Conservation (phyloP, 2,329 filamentous ascomycete genomes). For the Lecanicillium sp. region DNA sequence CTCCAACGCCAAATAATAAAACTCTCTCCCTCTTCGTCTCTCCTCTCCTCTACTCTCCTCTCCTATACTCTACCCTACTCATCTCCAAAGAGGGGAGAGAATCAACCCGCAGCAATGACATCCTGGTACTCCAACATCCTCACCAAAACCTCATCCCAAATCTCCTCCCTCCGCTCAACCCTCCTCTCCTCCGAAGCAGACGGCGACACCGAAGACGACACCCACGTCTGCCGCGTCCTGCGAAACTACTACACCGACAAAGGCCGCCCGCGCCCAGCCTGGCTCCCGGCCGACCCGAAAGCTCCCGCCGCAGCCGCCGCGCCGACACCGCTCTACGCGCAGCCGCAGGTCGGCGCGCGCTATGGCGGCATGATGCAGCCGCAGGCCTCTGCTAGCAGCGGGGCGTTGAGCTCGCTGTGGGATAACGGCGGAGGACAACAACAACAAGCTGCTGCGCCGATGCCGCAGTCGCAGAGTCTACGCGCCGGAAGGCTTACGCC, state of each 20-base stretch:
- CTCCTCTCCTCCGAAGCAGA: constrained; percentile 59
- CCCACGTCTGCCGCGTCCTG: constrained; percentile 87
- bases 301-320: constrained; percentile 37
- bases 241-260: constrained; percentile 91
- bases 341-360: constrained; percentile 42
- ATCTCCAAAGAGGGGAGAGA: too few species aligned
- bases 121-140: constrained; percentile 74
- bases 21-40: too few species aligned
- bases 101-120: constrained; percentile 48
- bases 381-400: constrained; percentile 18
- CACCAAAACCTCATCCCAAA: constrained; percentile 55
- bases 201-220: constrained; percentile 78
- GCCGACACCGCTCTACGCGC: constrained; percentile 44
- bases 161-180: constrained; percentile 59
- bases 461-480: constrained; percentile 22
- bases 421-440: constrained; percentile 30
- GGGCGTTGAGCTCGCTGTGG: constrained; percentile 49
- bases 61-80: too few species aligned
- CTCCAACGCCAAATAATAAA: too few species aligned
- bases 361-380: constrained; percentile 39
- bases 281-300: constrained; percentile 89
- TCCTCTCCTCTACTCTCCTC: too few species aligned
- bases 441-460: constrained; percentile 22
- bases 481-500: constrained; percentile 15
- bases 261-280: constrained; percentile 68